Conservation (phyloP, 257 asterid species). For the Lavandula angustifolia region DNA sequence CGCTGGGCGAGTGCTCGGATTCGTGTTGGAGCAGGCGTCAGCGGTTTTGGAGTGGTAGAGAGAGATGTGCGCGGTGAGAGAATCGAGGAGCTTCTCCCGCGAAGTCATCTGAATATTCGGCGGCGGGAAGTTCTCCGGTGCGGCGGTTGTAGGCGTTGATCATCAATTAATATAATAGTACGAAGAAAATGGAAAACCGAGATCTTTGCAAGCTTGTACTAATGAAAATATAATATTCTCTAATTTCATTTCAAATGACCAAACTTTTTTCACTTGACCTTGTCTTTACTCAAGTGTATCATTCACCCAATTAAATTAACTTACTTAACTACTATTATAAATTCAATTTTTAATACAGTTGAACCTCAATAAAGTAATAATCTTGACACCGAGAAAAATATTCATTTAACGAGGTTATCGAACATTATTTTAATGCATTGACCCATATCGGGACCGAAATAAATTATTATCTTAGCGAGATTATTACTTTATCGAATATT, state of each 20-base stretch:
- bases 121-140: conserved; percentile 29
- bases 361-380: too few relatives aligned
- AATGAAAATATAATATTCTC: not conserved
- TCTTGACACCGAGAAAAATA: too few relatives aligned
- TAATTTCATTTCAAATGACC: not conserved
- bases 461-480: too few relatives aligned
- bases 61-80: conserved; percentile 87
- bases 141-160: conserved; percentile 28
- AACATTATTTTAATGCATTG: too few relatives aligned
- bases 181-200: conserved; percentile 14
- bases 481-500: too few relatives aligned
- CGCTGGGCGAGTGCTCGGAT: conserved; percentile 51
- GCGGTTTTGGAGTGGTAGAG: conserved; percentile 58
- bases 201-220: conserved; percentile 2
- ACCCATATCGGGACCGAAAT: too few relatives aligned
- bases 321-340: too few relatives aligned
- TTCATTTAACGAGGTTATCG: too few relatives aligned
- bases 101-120: conserved; percentile 43
- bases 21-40: conserved; percentile 33
- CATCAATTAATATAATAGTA: conserved; percentile 10
- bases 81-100: conserved; percentile 64
- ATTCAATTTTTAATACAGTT: too few relatives aligned
- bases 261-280: not conserved
- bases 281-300: not conserved
- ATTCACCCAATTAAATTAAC: not conserved